A percentile compares a stretch with the other conserved stretches of the same genome.
Evolutionary conservation across 768 basidiomycete species (phyloP).

Genomic region (Pleurotus cornucopiae): DNA sequence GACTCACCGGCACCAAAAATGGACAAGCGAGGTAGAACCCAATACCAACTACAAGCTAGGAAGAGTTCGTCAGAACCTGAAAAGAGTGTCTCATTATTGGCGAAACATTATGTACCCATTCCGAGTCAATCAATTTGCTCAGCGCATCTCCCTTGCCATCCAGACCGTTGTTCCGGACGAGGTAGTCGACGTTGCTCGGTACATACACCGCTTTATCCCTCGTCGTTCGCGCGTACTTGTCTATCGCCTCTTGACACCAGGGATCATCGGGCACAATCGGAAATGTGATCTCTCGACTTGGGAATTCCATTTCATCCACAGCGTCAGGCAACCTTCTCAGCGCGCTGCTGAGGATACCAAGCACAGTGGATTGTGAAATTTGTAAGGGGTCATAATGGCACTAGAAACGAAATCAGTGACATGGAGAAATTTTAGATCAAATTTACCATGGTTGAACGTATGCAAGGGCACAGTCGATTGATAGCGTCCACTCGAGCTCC

Average conservation of each 20-base stretch:
- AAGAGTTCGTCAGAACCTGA: background rate
- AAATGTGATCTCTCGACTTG: constrained; percentile 50
- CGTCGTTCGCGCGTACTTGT: constrained; percentile 51
- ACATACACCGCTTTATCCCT: constrained; percentile 60
- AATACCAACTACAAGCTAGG: constrained; percentile 55
- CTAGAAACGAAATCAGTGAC: constrained; percentile 20
- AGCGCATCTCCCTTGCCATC: constrained; percentile 37
- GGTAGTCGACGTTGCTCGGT: constrained; percentile 65
- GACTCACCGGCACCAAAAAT: constrained; percentile 54
- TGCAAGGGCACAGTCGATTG: constrained; percentile 43
- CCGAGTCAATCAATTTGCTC: constrained; percentile 40
- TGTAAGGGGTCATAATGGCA: constrained; percentile 43
- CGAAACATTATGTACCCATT: constrained; percentile 35
- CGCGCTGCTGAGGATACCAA: constrained; percentile 34
- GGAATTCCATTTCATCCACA: constrained; percentile 37
- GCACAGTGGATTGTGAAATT: constrained; percentile 38
- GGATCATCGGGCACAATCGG: constrained; percentile 62
- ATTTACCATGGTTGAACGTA: constrained; percentile 55
- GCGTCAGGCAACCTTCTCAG: constrained; percentile 36
- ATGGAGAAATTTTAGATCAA: background rate
- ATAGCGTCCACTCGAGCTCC: constrained; percentile 29
- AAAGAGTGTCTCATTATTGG: background rate
- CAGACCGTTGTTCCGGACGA: constrained; percentile 60
- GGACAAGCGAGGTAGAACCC: constrained; percentile 65
- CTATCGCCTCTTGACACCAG: constrained; percentile 51